Conservation (phyloP, 2,329 filamentous ascomycete genomes). For the Tolypocladium tropicale region DNA sequence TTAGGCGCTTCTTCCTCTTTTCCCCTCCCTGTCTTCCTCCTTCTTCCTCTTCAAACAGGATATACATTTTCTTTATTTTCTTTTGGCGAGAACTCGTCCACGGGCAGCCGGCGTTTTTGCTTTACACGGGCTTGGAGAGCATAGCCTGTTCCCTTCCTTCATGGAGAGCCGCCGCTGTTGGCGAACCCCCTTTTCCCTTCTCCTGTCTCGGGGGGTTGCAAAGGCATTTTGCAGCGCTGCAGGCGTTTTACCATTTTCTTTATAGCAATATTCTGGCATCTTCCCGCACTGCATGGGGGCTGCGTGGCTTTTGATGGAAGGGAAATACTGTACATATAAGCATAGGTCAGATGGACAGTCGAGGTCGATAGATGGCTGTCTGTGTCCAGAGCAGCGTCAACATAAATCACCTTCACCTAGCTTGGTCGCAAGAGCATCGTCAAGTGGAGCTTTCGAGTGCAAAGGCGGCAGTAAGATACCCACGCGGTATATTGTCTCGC, state of each 20-base stretch:
- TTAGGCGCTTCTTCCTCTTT: too few relatives aligned
- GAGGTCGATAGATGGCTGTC: background rate
- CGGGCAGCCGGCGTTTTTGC: background rate
- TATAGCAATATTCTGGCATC: too few relatives aligned
- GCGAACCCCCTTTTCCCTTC: background rate
- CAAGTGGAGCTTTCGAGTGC: background rate
- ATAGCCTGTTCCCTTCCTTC: background rate
- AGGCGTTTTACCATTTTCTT: background rate
- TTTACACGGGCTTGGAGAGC: background rate
- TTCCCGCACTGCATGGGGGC: background rate
- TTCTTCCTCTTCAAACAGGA: background rate
- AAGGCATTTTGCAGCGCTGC: background rate
- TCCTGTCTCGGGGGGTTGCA: background rate
- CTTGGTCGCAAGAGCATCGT: background rate
- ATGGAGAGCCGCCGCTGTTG: background rate
- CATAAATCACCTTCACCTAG: background rate
- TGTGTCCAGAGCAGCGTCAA: background rate
- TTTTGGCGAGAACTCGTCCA: too few relatives aligned
- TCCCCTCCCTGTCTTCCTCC: too few relatives aligned
- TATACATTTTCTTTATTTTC: background rate
- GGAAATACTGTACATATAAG: background rate
- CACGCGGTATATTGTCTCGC: background rate
- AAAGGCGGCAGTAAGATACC: background rate
- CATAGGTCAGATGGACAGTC: background rate
- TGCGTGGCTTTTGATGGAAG: background rate